Evolutionary conservation across 768 basidiomycete genomes (phyloP), one percentile per base, ranked within the genome.

Genomic region (Lactarius akahatsu): DNA sequence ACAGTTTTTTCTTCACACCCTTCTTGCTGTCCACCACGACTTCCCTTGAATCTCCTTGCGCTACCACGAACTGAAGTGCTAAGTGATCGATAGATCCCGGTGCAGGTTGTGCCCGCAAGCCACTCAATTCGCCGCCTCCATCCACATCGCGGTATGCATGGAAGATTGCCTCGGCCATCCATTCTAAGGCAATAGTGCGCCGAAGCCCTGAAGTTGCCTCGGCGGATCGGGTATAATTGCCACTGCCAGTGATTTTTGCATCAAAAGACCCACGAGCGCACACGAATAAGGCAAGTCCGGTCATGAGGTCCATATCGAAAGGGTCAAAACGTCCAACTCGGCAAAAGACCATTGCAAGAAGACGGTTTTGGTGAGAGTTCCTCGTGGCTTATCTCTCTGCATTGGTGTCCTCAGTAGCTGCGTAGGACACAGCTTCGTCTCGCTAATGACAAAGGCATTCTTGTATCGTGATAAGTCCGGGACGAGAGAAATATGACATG

Each of bases 191-290:
- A 57, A 30, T 32, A 52, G 65, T 32, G 47, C 65, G 61, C 38
- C 18, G 61, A 58, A 62, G 65, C 61, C 40, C n/a, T 34, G 20
- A 50, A 20, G 26, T 38, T 11, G 9, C 23, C 28, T 40, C 34
- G 61, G 62, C 65, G 38, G 50, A 66, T 66, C 57, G 15, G 65
- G 65, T 58, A 58, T 66, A 58, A 66, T 66, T 66, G 60, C 60
- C 34, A 66, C 62, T 66, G 60, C 60, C 34, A 57, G 15, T 38
- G 36, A 40, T 23, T 38, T 61, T 61, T 43, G 65, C 30, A 43
- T 62, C n/a, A 63, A 3, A 23, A 32, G 30, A 63, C 8, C 52
- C 43, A 56, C 32, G 52, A 13, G 59, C 8, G 20, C 28, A 45
- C 50, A 32, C 62, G 38, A 56, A 67, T 52, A 60, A 43, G 62